These are phyloP conservation scores for Akanthomyces uredinophilus DNA, from an alignment of 2,329 filamentous ascomycete genomes.

Conservation along the genomic window DNA sequence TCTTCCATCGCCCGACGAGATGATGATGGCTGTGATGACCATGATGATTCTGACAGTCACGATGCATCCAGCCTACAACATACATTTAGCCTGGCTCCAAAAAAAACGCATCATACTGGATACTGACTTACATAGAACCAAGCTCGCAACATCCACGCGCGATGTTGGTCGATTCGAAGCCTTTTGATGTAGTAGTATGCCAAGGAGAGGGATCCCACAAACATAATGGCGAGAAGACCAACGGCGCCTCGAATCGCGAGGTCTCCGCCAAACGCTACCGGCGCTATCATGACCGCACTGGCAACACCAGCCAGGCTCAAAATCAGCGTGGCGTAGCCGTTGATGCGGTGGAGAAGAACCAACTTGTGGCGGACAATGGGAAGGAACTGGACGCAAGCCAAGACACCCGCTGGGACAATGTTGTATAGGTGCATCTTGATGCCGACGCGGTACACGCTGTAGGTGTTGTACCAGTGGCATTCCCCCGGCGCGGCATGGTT, in stretches of 20 bases:
- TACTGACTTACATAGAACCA: constrained; percentile 36
- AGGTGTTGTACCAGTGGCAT: constrained; percentile 32
- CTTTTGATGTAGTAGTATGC: constrained; percentile 52
- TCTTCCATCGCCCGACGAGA: constrained; percentile 21
- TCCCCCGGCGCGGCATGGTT: constrained; percentile 29
- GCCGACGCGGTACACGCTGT: constrained; percentile 28
- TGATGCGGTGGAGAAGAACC: constrained; percentile 52
- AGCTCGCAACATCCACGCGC: constrained; percentile 56
- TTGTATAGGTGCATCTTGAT: constrained; percentile 39
- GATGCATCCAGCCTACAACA: constrained; percentile 38
- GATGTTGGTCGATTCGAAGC: constrained; percentile 56
- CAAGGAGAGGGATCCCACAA: constrained; percentile 36
- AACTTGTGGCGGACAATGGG: constrained; percentile 40
- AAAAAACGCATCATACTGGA: too few relatives aligned
- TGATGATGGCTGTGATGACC: constrained; percentile 33
- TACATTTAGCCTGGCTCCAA: background rate
- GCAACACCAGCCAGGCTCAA: constrained; percentile 40
- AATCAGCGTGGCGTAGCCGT: constrained; percentile 49
- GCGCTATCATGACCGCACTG: constrained; percentile 47
- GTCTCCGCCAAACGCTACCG: constrained; percentile 47
- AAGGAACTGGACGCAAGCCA: constrained; percentile 43
- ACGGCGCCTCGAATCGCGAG: constrained; percentile 40
- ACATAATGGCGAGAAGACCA: constrained; percentile 39
- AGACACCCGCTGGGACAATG: constrained; percentile 38
- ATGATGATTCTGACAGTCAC: constrained; percentile 46